Base-by-base conservation (phyloP, 768 basidiomycete genomes). In the Trametes punicea region DNA sequence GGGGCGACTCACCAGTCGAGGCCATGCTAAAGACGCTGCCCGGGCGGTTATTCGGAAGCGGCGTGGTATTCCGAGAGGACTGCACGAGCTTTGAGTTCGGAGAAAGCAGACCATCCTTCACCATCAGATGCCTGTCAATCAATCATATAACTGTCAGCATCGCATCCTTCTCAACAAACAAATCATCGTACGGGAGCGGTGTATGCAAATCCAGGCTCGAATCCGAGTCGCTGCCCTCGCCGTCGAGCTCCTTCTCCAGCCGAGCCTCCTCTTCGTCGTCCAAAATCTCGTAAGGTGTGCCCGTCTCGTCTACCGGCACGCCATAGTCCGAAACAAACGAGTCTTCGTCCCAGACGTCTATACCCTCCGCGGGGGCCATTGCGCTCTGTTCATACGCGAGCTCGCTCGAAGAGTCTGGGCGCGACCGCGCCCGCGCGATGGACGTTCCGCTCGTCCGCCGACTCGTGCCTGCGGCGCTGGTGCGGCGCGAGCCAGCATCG, bases 201-300 rank as follows among this genome's bases (percentile, higher is more conserved):
- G 74, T 75, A 47, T 71, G 72, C 48, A 75, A 34, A 56, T 75
- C 74, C 21, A 74, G 61, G 51, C 70, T 70, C 29, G 71, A 73
- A 48, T 74, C 71, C 23, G 66, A 69, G 34, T 70, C 66, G 57
- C 68, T 69, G 23, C 57, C 64, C 23, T 61, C 68, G 1, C 67
- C 70, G 1, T 67, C 67, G 13, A 70, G 48, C 59, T 62, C 62
- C 53, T 57, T 56, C 36, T 70, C 67, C 47, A 70, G 29, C 33
- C 63, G 25, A 44, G 38, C 58, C 52, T 70, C 70, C n/a, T 62
- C 62, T 25, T 67, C 66, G 18, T 27, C 42, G 15, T 64, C 61
- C 10, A 67, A 50, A 45, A 60, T 54, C n/a, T 63, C 60, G 23
- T 56, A 58, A 13, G 64, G 65, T 26, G 59, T 65, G 3, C 57